Percentiles rank a stretch among this genome's conserved stretches.
Evolutionary conservation across 495 filamentous ascomycete genomes (phyloP).

Genomic region (Halenospora varia): DNA sequence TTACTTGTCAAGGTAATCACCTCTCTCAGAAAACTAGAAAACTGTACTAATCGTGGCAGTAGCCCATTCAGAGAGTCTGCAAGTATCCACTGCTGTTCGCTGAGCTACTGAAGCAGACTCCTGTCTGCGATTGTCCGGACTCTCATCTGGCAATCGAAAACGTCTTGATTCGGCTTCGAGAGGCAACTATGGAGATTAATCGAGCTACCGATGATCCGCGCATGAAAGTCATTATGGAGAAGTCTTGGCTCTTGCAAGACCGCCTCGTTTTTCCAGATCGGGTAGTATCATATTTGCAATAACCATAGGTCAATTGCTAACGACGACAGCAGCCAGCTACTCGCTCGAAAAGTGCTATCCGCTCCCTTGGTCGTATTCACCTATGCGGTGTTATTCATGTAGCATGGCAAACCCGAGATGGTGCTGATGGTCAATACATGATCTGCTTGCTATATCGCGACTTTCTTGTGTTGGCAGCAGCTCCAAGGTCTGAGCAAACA

Average conservation of each 20-base stretch:
- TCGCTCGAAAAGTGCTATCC: conserved; percentile 53
- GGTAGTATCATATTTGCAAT: conserved; percentile 39
- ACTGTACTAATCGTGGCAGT: conserved; percentile 19
- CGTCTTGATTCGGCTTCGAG: conserved; percentile 65
- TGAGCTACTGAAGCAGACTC: conserved; percentile 76
- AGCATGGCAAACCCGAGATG: conserved; percentile 67
- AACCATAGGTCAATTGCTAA: conserved; percentile 1
- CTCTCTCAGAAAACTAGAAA: background rate
- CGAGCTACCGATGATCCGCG: conserved; percentile 61
- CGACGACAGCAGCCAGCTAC: conserved; percentile 37
- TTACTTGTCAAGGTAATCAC: conserved; percentile 78
- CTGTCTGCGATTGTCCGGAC: conserved; percentile 75
- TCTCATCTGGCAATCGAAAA: conserved; percentile 76
- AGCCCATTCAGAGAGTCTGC: conserved; percentile 94
- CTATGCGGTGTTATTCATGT: conserved; percentile 86
- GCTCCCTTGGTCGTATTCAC: conserved; percentile 73
- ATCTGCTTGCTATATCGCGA: conserved; percentile 80
- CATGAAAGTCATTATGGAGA: conserved; percentile 57
- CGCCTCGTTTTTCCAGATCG: conserved; percentile 67
- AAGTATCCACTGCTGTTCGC: conserved; percentile 87
- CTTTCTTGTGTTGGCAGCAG: conserved; percentile 73
- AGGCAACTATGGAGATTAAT: conserved; percentile 72
- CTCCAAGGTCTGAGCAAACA: conserved; percentile 50
- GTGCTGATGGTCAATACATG: conserved; percentile 75
- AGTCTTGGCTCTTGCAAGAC: conserved; percentile 75